A percentile compares a stretch with the other conserved stretches of the same genome.
Evolutionary conservation across 2,329 filamentous ascomycete genomes (phyloP).

Genomic region (Epichloe gansuensis): DNA sequence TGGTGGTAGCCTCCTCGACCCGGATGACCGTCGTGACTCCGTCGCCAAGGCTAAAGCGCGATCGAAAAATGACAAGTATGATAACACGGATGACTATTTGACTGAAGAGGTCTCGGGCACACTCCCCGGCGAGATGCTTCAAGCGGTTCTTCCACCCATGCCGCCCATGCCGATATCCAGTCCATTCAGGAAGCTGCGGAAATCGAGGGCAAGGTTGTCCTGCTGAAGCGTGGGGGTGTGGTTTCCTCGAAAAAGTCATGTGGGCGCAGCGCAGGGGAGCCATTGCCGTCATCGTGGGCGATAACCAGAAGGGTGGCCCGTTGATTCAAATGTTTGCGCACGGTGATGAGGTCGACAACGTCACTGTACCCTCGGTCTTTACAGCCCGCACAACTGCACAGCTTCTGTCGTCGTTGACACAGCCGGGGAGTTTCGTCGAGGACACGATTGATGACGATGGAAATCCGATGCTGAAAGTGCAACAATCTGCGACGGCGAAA

Average conservation of each 20-base stretch:
- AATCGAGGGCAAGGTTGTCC: constrained; percentile 83
- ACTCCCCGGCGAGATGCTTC: constrained; percentile 22
- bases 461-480: constrained; percentile 41
- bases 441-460: constrained; percentile 48
- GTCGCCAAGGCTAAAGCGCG: constrained; percentile 6
- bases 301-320: constrained; percentile 78
- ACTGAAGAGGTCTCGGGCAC: constrained; percentile 38
- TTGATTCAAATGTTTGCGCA: constrained; percentile 97
- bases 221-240: constrained; percentile 90
- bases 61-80: constrained; percentile 31
- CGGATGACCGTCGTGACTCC: constrained; percentile 15
- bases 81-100: constrained; percentile 78
- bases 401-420: constrained; percentile 76
- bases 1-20: constrained; percentile 15
- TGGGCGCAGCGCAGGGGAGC: constrained; percentile 91
- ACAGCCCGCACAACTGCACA: constrained; percentile 92
- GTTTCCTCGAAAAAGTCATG: constrained; percentile 92
- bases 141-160: constrained; percentile 42
- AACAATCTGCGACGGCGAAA: constrained; percentile 31
- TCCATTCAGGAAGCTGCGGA: constrained; percentile 84
- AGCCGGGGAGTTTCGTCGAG: constrained; percentile 52
- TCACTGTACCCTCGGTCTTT: constrained; percentile 89
- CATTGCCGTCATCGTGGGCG: constrained; percentile 82
- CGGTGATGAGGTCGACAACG: constrained; percentile 78
- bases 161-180: constrained; percentile 85